Percentiles rank a stretch among this genome's conserved stretches.
These are phyloP conservation scores for Venturia pyrina DNA, from an alignment of 2,329 filamentous ascomycete genomes.

Conservation along the genomic window DNA sequence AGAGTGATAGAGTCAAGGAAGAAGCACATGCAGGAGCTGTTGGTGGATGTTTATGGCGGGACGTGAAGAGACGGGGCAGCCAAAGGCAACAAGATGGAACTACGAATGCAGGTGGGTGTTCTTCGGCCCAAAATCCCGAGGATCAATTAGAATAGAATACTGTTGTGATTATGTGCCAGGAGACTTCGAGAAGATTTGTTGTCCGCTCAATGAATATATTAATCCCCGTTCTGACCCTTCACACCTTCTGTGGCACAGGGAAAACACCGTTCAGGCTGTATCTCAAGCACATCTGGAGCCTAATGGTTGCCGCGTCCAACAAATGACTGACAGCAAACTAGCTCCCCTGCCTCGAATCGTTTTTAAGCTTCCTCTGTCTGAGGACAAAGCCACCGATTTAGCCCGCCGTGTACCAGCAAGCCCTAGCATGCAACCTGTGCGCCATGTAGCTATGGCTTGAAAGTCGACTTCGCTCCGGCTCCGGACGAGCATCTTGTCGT, in stretches of 20 bases:
- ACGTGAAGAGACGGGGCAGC: background rate
- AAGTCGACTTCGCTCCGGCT: background rate
- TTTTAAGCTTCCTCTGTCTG: background rate
- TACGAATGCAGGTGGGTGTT: background rate
- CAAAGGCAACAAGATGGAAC: background rate
- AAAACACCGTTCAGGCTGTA: background rate
- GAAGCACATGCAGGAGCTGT: background rate
- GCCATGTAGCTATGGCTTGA: background rate
- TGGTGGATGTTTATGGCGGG: background rate
- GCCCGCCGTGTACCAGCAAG: background rate
- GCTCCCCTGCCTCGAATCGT: background rate
- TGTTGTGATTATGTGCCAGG: background rate
- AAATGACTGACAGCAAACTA: background rate
- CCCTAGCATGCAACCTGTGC: background rate
- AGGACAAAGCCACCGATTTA: no score
- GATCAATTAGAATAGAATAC: background rate
- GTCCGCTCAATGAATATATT: no score
- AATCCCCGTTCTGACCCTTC: background rate
- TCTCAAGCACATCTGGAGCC: background rate
- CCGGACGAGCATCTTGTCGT: no score
- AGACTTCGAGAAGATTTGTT: background rate
- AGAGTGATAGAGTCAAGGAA: background rate
- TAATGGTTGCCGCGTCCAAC: background rate
- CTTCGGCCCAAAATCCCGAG: background rate
- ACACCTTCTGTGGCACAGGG: background rate